phyloP scores from a whole-genome alignment of 2,329 filamentous ascomycete species.

The Penicillium italicum region DNA sequence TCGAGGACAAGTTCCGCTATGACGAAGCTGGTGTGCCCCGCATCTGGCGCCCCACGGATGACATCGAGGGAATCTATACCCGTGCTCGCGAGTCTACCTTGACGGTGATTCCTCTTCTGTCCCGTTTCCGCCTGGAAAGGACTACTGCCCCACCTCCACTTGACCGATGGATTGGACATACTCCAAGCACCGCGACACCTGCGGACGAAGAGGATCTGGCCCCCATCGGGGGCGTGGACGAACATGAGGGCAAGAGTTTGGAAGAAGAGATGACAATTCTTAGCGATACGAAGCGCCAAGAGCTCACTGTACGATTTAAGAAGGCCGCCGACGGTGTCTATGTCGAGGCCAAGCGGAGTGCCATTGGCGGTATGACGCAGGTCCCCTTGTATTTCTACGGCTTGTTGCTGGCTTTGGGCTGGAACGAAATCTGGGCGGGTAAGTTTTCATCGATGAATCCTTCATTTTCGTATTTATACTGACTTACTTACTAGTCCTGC shows the following conservation, averaged over 20 bases:
- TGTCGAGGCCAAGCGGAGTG: slow-evolving; percentile 94
- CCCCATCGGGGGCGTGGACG: slow-evolving; percentile 89
- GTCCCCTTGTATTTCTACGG: slow-evolving; percentile 94
- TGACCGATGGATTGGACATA: slow-evolving; percentile 73
- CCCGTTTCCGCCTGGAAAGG: slow-evolving; percentile 72
- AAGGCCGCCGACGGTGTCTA: slow-evolving; percentile 98
- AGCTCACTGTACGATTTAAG: slow-evolving; percentile 92
- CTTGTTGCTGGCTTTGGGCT: slow-evolving; percentile 83
- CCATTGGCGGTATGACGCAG: slow-evolving; percentile 91
- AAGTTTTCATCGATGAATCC: slow-evolving; percentile 41
- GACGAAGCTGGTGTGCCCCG: slow-evolving; percentile 90
- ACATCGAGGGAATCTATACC: slow-evolving; percentile 95
- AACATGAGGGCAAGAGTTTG: slow-evolving; percentile 88
- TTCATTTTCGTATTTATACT: slow-evolving; percentile 9
- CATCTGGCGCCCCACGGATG: slow-evolving; percentile 94
- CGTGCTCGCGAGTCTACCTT: slow-evolving; percentile 88
- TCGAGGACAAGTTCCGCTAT: slow-evolving; percentile 98
- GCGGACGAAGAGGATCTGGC: slow-evolving; percentile 86
- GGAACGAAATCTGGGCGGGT: slow-evolving; percentile 97
- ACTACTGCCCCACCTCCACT: slow-evolving; percentile 78
- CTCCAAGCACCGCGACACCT: slow-evolving; percentile 68
- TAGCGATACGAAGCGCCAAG: slow-evolving; percentile 81
- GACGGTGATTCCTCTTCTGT: slow-evolving; percentile 81
- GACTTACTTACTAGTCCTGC: slow-evolving; percentile 63
- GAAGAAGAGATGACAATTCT: slow-evolving; percentile 97